Evolutionary conservation across 2,329 filamentous ascomycete species (phyloP).

Genomic region (Periconia macrospinosa): DNA sequence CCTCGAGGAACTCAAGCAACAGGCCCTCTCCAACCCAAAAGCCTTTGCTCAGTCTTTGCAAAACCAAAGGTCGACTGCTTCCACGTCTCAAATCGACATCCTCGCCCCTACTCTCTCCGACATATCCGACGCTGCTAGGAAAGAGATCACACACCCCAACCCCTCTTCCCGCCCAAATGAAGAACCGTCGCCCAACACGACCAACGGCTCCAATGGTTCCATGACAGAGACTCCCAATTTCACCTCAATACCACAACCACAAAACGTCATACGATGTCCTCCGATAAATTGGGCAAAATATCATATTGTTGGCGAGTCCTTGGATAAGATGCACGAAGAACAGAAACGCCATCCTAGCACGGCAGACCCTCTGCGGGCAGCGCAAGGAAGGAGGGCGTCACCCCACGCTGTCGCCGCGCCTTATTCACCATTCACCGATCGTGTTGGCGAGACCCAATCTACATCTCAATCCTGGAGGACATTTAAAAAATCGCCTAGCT

Average conservation of each 20-base stretch:
- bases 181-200: constrained; percentile 12
- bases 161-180: constrained; percentile 3
- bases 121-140: constrained; percentile 36
- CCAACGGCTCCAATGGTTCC: constrained; percentile 33
- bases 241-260: constrained; percentile 70
- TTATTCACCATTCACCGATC: constrained; percentile 62
- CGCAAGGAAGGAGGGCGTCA: constrained; percentile 44
- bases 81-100: constrained; percentile 31
- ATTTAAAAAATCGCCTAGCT: constrained; percentile 37
- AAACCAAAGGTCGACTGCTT: constrained; percentile 54
- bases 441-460: constrained; percentile 35
- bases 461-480: constrained; percentile 26
- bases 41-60: constrained; percentile 71
- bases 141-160: constrained; percentile 22
- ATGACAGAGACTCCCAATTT: constrained; percentile 50
- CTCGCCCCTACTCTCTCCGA: constrained; percentile 43
- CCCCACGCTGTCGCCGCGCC: constrained; percentile 60
- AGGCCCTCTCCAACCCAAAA: constrained; percentile 70
- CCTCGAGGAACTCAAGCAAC: constrained; percentile 69
- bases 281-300: constrained; percentile 96
- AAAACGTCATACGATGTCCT: constrained; percentile 82
- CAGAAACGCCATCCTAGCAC: constrained; percentile 58
- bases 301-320: constrained; percentile 79
- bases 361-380: constrained; percentile 42
- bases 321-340: constrained; percentile 83